These are phyloP conservation scores for Dryas alaskensis DNA, from an alignment of 306 rosid species.

Conservation along the genomic window DNA sequence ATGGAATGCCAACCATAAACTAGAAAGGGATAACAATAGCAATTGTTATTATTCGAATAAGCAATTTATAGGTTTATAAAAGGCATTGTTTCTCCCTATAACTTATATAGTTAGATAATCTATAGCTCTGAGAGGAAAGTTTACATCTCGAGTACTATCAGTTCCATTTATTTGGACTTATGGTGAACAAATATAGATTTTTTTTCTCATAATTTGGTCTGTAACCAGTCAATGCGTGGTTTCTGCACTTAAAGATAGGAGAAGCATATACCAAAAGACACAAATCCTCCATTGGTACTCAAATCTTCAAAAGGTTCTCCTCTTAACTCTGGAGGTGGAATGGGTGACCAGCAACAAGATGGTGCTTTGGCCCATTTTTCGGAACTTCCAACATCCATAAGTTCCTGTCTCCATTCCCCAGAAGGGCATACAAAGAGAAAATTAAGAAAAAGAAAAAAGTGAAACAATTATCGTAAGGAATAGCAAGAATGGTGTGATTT, in stretches of 20 bases:
- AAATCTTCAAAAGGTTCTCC: constrained; percentile 83
- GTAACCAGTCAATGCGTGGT: not conserved
- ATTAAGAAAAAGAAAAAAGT: constrained; percentile 3
- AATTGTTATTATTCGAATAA: not conserved
- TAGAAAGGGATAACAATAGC: not conserved
- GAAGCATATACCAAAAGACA: constrained; percentile 63
- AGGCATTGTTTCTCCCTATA: not conserved
- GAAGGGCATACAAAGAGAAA: constrained; percentile 13
- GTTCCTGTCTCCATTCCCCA: constrained; percentile 56
- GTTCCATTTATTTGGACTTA: not conserved
- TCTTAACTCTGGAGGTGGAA: constrained; percentile 88
- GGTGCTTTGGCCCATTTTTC: constrained; percentile 84
- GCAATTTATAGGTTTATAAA: not conserved
- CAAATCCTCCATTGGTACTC: constrained; percentile 89
- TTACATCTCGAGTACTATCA: not conserved
- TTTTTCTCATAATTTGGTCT: not conserved
- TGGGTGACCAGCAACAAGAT: constrained; percentile 82
- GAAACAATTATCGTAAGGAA: constrained; percentile 2
- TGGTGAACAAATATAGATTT: not conserved
- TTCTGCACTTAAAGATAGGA: not conserved
- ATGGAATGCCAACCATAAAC: not conserved
- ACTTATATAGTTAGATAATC: not conserved
- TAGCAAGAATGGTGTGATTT: not conserved
- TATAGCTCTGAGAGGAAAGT: not conserved
- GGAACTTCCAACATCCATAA: constrained; percentile 76